Evolutionary conservation across 306 rosid species (phyloP), one percentile per base, ranked within the genome.

Genomic region (Cucurbita pepo): DNA sequence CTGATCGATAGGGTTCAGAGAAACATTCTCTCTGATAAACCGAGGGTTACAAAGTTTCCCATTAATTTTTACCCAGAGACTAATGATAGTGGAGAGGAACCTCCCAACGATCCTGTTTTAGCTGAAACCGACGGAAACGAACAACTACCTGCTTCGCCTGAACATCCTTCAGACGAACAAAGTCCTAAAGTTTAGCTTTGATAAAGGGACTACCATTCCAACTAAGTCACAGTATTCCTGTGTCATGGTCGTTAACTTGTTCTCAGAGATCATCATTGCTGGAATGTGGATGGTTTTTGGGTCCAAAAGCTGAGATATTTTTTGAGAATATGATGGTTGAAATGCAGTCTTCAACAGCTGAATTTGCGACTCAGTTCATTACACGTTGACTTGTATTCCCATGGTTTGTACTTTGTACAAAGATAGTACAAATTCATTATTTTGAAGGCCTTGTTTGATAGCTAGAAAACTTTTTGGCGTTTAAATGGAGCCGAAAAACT

Each of bases 11-110:
- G 75, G 86, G 96, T 93, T 76, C 90, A 90, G 67, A 88, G 97
- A 81, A 93, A 93, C 83, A 93, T 93, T 72, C 86, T 93, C 78
- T 85, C 97, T 57, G 96, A 93, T 81, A 93, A 93, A 77, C 98
- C 98, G 0, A 86, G 98, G 80, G 98, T 90, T 54, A 90, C 97
- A 5, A 90, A 88, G 82, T 88, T 90, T 66, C 98, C 97, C 22
- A 87, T 93, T 75, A 81, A 81, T 70, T 84, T 84, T 65, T 84
- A 84, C 55, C 87, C 87, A 0, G 94, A 84, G 71, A 50, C 67
- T 10, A 75, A 38, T 62, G 71, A 75, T 21, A 12, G 52, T 60
- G 78, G 71, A 15, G 60, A 47, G 87, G 82, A 63, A 61, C 79
- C 75, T 8, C 83, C 89, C 2, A 67, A 67, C 14, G 73, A 67